Conservation (phyloP, 106 monocot species). For the Dendrobium huoshanense region DNA sequence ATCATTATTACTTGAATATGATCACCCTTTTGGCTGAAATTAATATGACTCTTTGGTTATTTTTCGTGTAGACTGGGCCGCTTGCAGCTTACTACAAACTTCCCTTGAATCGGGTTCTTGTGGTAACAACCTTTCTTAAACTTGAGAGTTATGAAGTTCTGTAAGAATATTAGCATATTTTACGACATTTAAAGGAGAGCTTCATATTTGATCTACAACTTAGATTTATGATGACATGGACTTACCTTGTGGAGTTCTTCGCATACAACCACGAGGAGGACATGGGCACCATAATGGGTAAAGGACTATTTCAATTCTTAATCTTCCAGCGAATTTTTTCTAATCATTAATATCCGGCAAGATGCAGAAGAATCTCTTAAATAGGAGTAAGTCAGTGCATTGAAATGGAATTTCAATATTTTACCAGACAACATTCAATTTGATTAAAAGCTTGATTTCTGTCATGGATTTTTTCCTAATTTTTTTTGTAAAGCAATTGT, state of each 20-base stretch:
- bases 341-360: neutral
- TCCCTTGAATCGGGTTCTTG: slow-evolving; percentile 70
- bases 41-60: slow-evolving; percentile 1
- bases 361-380: neutral
- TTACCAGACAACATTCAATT: neutral
- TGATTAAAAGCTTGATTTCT: neutral
- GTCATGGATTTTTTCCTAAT: neutral
- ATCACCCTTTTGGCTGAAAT: neutral
- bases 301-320: neutral
- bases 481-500: neutral
- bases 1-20: neutral
- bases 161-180: neutral
- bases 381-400: neutral
- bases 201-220: neutral
- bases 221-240: slow-evolving; percentile 96
- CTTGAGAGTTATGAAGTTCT: neutral
- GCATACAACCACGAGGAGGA: slow-evolving; percentile 84
- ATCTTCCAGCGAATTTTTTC: neutral
- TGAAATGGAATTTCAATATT: neutral
- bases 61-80: slow-evolving; percentile 61
- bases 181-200: neutral
- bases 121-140: slow-evolving; percentile 41
- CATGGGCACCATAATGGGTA: slow-evolving; percentile 93
- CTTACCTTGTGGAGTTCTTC: slow-evolving; percentile 92
- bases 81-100: slow-evolving; percentile 97